phyloP scores from a whole-genome alignment of 2,329 filamentous ascomycete species.

The Aspergillus vadensis region DNA sequence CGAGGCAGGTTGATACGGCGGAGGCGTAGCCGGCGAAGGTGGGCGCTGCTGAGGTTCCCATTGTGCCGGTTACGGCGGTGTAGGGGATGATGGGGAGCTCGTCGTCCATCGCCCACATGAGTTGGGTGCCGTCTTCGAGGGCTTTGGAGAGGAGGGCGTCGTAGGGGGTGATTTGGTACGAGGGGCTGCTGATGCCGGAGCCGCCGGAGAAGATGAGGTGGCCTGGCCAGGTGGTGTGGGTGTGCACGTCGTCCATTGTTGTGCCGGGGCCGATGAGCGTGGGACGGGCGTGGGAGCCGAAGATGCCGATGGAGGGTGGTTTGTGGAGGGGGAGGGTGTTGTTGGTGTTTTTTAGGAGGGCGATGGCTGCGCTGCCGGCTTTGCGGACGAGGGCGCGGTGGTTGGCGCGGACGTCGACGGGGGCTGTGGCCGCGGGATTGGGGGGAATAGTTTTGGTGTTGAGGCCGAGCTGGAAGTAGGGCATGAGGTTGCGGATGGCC shows the following conservation, averaged over 20 bases:
- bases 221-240: too few relatives aligned
- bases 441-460: too few relatives aligned
- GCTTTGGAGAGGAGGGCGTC: too few relatives aligned
- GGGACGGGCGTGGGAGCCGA: background rate
- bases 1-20: constrained; percentile 41
- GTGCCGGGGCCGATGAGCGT: background rate
- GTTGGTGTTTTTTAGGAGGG: constrained; percentile 55
- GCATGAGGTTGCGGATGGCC: constrained; percentile 48
- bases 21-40: constrained; percentile 62
- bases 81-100: too few relatives aligned
- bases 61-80: too few relatives aligned
- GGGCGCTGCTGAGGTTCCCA: too few relatives aligned
- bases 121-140: too few relatives aligned
- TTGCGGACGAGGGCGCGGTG: constrained; percentile 43
- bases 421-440: background rate
- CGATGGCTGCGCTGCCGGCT: constrained; percentile 58
- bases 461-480: too few relatives aligned
- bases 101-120: too few relatives aligned
- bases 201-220: background rate
- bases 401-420: constrained; percentile 52
- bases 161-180: too few relatives aligned
- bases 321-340: constrained; percentile 46
- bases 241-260: too few relatives aligned
- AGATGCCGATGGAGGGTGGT: constrained; percentile 7
- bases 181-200: background rate